A percentile compares a stretch with the other conserved stretches of the same genome.
Conservation (phyloP, 2,329 filamentous ascomycete genomes). For the Colletotrichum endophyticum region DNA sequence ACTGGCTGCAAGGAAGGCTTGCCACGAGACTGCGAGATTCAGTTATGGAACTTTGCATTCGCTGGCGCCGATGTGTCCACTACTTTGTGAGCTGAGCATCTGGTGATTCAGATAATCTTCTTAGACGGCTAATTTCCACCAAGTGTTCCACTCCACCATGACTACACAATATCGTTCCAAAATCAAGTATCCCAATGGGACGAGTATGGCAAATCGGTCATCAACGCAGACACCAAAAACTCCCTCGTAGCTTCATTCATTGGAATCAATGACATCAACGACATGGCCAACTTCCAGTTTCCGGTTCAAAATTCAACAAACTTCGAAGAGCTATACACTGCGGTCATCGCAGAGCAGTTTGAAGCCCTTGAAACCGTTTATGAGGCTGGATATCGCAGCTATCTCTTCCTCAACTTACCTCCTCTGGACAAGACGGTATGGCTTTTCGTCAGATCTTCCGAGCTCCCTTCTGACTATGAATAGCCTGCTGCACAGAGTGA, state of each 20-base stretch:
- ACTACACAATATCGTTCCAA: slow-evolving; percentile 46
- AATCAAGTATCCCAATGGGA: slow-evolving; percentile 56
- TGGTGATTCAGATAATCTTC: fast-evolving
- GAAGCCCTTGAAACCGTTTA: slow-evolving; percentile 42
- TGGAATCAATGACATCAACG: slow-evolving; percentile 61
- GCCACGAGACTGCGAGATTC: slow-evolving; percentile 46
- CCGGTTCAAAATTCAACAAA: neutral
- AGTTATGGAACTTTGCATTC: slow-evolving; percentile 63
- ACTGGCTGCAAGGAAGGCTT: slow-evolving; percentile 51
- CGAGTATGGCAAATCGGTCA: slow-evolving; percentile 31
- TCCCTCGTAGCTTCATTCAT: slow-evolving; percentile 59
- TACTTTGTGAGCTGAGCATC: neutral
- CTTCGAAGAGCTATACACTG: neutral
- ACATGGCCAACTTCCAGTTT: slow-evolving; percentile 29
- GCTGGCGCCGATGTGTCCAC: slow-evolving; percentile 49
- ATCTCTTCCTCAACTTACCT: slow-evolving; percentile 57
- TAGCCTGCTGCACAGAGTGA: neutral
- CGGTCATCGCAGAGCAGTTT: neutral
- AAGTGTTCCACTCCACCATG: slow-evolving; percentile 54
- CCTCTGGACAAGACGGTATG: slow-evolving; percentile 39
- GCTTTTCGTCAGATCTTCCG: fast-evolving
- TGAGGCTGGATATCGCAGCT: slow-evolving; percentile 53
- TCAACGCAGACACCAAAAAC: slow-evolving; percentile 30
- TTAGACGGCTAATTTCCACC: neutral
- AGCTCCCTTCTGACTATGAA: neutral